Evolutionary conservation across 2,329 filamentous ascomycete species (phyloP).

Genomic region (Coniochaeta prunicola): DNA sequence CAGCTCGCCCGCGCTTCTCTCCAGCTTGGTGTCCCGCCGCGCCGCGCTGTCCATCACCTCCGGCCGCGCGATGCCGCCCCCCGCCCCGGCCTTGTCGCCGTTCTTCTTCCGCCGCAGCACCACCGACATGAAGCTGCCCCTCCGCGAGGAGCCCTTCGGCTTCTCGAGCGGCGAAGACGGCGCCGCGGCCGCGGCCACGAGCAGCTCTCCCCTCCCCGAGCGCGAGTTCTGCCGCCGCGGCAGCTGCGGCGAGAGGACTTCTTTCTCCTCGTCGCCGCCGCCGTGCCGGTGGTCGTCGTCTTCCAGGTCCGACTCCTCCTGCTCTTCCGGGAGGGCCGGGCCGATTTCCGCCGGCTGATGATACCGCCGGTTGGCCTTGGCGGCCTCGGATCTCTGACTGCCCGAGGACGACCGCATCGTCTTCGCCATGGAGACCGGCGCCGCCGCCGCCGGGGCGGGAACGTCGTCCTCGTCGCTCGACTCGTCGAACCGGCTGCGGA

Average conservation of each 20-base stretch:
- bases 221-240: slow-evolving; percentile 21
- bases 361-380: neutral
- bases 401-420: slow-evolving; percentile 10
- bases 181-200: slow-evolving; percentile 12
- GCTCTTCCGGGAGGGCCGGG: slow-evolving; percentile 34
- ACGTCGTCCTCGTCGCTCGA: slow-evolving; percentile 61
- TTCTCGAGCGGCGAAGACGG: slow-evolving; percentile 11
- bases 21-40: slow-evolving; percentile 53
- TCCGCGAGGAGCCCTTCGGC: slow-evolving; percentile 24
- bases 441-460: slow-evolving; percentile 22
- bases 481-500: slow-evolving; percentile 58
- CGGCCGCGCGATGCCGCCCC: slow-evolving; percentile 47
- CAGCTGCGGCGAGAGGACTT: neutral
- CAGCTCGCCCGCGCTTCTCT: slow-evolving; percentile 49
- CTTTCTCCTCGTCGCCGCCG: neutral
- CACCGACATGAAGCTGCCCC: slow-evolving; percentile 48
- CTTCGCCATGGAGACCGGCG: slow-evolving; percentile 17
- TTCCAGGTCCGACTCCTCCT: slow-evolving; percentile 44
- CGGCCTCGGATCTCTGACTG: neutral
- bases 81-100: slow-evolving; percentile 30
- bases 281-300: neutral
- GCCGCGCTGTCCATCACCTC: slow-evolving; percentile 50
- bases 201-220: slow-evolving; percentile 31
- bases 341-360: slow-evolving; percentile 10
- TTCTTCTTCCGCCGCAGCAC: slow-evolving; percentile 60